Conservation (phyloP, 139 green algal genomes). For the Coccomyxa sp. region DNA sequence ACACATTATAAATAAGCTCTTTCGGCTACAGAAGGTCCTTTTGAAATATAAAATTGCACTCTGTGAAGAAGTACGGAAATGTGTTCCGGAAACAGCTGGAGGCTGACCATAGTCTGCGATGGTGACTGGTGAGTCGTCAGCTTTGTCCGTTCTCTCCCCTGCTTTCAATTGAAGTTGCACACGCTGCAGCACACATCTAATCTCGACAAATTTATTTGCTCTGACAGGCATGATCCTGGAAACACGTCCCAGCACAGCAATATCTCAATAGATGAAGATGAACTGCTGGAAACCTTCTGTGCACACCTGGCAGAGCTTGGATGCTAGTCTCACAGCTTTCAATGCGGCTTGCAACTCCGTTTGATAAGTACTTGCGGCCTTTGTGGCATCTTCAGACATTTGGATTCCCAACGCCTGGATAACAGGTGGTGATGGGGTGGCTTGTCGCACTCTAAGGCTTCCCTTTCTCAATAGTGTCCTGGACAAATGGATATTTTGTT, state of each 20-base stretch:
- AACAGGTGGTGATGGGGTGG: too few species aligned
- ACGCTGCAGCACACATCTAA: conserved; percentile 29
- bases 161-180: conserved; percentile 65
- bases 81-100: background rate
- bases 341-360: background rate
- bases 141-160: conserved; percentile 70
- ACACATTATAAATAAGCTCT: too few species aligned
- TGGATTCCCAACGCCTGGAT: too few species aligned
- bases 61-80: background rate
- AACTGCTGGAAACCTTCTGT: background rate
- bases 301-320: background rate
- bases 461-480: too few species aligned
- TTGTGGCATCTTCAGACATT: too few species aligned
- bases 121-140: conserved; percentile 87
- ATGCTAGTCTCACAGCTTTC: background rate
- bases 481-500: too few species aligned
- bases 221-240: background rate
- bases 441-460: too few species aligned
- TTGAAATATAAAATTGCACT: background rate
- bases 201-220: background rate
- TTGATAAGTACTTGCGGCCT: too few species aligned
- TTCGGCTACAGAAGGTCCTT: background rate
- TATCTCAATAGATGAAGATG: too few species aligned
- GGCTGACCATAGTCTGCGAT: conserved; percentile 86
- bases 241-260: background rate